Evolutionary conservation across 2,329 filamentous ascomycete species (phyloP).

Genomic region (Fusarium bactridioides): DNA sequence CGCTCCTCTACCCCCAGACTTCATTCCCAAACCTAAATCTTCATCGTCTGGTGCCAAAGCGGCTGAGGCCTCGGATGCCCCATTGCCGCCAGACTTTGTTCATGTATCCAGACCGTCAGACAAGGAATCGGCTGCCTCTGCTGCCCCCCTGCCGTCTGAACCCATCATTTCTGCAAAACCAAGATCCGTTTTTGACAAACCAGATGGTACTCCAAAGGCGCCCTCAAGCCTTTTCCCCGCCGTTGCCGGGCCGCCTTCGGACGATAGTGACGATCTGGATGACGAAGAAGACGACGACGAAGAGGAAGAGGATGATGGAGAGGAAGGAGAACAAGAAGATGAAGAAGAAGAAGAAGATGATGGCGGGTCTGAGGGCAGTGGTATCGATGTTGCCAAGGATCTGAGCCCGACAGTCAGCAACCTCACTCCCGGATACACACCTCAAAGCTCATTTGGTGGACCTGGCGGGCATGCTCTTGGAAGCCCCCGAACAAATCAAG

Average conservation of each 20-base stretch:
- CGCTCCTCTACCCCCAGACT: constrained; percentile 56
- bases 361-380: constrained; percentile 65
- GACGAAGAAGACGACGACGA: constrained; percentile 51
- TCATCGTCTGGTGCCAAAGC: constrained; percentile 3
- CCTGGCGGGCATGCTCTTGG: constrained; percentile 50
- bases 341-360: constrained; percentile 60
- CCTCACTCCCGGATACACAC: constrained; percentile 59
- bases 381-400: constrained; percentile 71
- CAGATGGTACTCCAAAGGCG: constrained; percentile 49
- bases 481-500: constrained; percentile 51
- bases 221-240: constrained; percentile 45
- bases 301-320: constrained; percentile 51
- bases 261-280: constrained; percentile 50
- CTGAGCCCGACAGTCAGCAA: constrained; percentile 61
- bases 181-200: constrained; percentile 32
- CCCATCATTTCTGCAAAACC: constrained; percentile 17
- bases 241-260: constrained; percentile 48
- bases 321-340: constrained; percentile 56
- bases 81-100: constrained; percentile 46
- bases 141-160: constrained; percentile 27
- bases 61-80: constrained; percentile 37
- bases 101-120: constrained; percentile 27
- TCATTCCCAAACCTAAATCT: constrained; percentile 34
- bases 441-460: constrained; percentile 66
- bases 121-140: constrained; percentile 1